Evolutionary conservation across 129 eudicot species (phyloP).

Genomic region (Ambrosia artemisiifolia): DNA sequence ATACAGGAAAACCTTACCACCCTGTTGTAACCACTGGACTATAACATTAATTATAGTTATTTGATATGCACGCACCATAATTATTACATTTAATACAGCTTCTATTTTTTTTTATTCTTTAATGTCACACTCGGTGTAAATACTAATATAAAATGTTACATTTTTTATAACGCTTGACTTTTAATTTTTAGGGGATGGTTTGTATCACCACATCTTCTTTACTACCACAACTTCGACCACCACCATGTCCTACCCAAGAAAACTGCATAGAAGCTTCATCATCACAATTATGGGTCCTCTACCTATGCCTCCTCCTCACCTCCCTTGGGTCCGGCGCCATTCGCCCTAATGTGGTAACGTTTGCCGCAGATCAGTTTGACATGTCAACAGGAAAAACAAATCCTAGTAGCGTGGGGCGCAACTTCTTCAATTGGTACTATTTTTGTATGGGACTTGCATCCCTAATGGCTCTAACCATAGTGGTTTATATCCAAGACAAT

Average conservation of each 20-base stretch:
- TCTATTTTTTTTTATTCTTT: no score
- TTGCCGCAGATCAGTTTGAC: constrained; percentile 92
- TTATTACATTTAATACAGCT: no score
- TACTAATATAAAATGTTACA: not conserved
- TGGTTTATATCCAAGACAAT: constrained; percentile 78
- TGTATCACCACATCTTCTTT: constrained; percentile 68
- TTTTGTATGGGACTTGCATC: constrained; percentile 86
- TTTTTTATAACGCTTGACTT: not conserved
- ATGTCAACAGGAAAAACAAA: constrained; percentile 62
- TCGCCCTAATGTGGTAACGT: constrained; percentile 84
- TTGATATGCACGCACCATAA: no score
- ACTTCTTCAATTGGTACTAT: constrained; percentile 86
- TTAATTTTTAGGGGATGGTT: constrained; percentile 60
- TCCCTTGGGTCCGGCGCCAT: constrained; percentile 78
- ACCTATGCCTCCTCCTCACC: constrained; percentile 66
- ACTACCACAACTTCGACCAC: constrained; percentile 75
- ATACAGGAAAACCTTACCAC: no score
- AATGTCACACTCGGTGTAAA: no score
- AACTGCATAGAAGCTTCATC: constrained; percentile 85
- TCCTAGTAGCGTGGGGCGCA: constrained; percentile 50
- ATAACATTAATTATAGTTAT: no score
- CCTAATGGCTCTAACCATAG: constrained; percentile 63
- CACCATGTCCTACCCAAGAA: constrained; percentile 70
- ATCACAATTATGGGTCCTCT: constrained; percentile 64
- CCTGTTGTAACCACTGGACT: no score